Percentiles rank a stretch among this genome's conserved stretches.
Evolutionary conservation across 352 stramenopile species (phyloP).

Genomic region (Phytopythium litorale): DNA sequence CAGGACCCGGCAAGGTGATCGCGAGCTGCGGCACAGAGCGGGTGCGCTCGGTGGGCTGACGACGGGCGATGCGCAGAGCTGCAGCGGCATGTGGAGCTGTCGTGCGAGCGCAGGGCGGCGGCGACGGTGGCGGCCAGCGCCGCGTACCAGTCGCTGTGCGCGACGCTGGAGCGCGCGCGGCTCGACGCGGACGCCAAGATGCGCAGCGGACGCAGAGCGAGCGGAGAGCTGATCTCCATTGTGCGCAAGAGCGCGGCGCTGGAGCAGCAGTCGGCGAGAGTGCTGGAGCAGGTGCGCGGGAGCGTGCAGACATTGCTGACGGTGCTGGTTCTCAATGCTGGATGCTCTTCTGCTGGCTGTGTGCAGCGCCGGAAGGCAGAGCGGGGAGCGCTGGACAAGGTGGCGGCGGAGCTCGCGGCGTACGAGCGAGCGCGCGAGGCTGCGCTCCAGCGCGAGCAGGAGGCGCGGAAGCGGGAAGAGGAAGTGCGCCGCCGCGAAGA

Average conservation of each 20-base stretch:
- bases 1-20: constrained; percentile 34
- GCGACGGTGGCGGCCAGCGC: constrained; percentile 43
- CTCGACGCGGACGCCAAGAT: constrained; percentile 48
- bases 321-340: neutral
- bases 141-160: constrained; percentile 56
- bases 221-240: constrained; percentile 16
- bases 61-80: constrained; percentile 26
- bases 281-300: constrained; percentile 33
- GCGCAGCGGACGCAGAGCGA: constrained; percentile 14
- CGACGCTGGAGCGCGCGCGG: constrained; percentile 53
- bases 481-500: constrained; percentile 22
- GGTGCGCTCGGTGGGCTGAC: neutral
- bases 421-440: constrained; percentile 40
- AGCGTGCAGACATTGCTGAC: neutral
- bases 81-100: constrained; percentile 52
- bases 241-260: constrained; percentile 31
- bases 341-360: neutral
- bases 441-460: constrained; percentile 23
- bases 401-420: constrained; percentile 43
- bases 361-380: constrained; percentile 36
- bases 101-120: constrained; percentile 59
- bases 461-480: constrained; percentile 31
- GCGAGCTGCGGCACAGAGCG: neutral
- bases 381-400: constrained; percentile 29
- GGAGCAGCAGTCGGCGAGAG: constrained; percentile 25